Base-by-base conservation (phyloP, 345 rosid species). In the Draba incana region DNA sequence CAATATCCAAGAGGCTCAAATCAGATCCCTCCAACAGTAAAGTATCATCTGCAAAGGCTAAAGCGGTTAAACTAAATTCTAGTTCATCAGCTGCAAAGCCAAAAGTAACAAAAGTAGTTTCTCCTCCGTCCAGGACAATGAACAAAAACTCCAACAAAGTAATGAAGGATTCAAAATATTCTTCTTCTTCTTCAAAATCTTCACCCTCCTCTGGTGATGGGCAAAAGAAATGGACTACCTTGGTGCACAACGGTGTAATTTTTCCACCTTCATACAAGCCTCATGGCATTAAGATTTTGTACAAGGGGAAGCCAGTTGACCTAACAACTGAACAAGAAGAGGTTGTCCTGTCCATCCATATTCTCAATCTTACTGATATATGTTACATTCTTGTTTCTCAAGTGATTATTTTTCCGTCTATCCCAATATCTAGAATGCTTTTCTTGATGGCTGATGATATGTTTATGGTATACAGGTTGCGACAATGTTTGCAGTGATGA, bases 401-500 rank as follows among this genome's bases (percentile, higher is more conserved):
- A 60, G 38, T 15, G 24, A 16, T 46, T 55, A n/a, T 23, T 44
- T 44, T 10, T 28, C 3, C 5, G 43, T 67, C 30, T 33, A 48
- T 47, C 27, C 54, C 43, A 38, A 46, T 68, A 51, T 59, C 48
- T 20, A 12, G 62, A 33, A 4, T 58, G 24, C 39, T 49, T 60
- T 65, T 50, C 61, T 14, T 60, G 14, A 68, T 58, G 49, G 35
- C 61, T 64, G 74, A 60, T 75, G 45, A 55, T 60, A 39, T 63
- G 51, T 65, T 77, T 62, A 35, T 68, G 39, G 55, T 80, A 51
- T 82, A 85, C 88, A 95, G 98, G 98, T 85, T 62, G 99, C 96
- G 50, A 90, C 96, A 45, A 90, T 90, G 96, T 92, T 75, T 89
- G 98, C 97, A 5, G 94, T 95, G 70, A 95, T 95, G 99, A 80